Conservation (phyloP, 257 asterid genomes). For the Eustoma russellianum region DNA sequence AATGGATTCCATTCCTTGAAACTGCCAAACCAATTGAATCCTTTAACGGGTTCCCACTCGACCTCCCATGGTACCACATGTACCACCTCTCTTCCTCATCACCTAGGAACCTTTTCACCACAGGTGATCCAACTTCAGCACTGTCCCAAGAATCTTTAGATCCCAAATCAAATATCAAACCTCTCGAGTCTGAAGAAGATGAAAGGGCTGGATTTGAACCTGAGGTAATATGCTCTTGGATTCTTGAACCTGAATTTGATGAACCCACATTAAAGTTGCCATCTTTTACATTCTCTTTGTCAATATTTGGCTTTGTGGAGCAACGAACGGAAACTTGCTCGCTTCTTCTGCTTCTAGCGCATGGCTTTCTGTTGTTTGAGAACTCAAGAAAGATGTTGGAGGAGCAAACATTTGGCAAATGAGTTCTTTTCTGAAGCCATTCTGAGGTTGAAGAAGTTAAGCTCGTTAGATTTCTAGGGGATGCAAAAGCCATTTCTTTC, state of each 20-base stretch:
- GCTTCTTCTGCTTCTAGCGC: conserved; percentile 12
- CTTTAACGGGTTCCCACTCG: conserved; percentile 5
- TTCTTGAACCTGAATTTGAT: conserved; percentile 21
- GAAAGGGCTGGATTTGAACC: conserved; percentile 18
- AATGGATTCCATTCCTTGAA: conserved; percentile 80
- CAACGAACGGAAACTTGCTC: conserved; percentile 32
- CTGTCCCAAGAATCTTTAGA: conserved; percentile 56
- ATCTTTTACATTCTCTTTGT: conserved; percentile 27
- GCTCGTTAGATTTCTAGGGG: conserved; percentile 16
- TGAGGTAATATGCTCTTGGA: conserved; percentile 24
- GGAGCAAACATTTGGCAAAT: neutral
- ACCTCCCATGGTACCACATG: conserved; percentile 83
- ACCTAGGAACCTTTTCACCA: conserved; percentile 70
- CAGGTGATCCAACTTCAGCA: conserved; percentile 78
- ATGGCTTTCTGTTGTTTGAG: neutral
- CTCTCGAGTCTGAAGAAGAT: conserved; percentile 44
- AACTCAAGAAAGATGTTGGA: conserved; percentile 13
- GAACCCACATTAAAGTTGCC: conserved; percentile 19
- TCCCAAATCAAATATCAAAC: conserved; percentile 65
- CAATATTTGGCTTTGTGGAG: conserved; percentile 49
- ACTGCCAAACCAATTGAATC: conserved; percentile 74
- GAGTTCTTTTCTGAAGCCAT: conserved; percentile 24
- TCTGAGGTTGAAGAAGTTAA: conserved; percentile 20
- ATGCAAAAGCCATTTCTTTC: conserved; percentile 7
- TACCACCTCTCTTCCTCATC: conserved; percentile 92